Evolutionary conservation across 2,329 filamentous ascomycete genomes (phyloP).

Genomic region (Epichloe coenophiala): DNA sequence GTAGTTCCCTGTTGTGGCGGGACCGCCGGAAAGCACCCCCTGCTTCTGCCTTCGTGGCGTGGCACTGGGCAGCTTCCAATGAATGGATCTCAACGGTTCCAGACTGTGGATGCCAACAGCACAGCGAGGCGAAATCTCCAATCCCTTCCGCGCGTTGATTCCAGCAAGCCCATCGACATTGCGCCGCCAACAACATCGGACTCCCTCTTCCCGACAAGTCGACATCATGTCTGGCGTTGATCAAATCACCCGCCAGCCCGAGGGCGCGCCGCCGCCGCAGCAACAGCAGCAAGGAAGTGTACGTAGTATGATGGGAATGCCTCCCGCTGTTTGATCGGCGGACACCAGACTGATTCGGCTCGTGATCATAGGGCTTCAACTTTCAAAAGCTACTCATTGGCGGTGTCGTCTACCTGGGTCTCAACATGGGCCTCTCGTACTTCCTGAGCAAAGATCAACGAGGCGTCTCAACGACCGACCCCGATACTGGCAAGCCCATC

Average conservation of each 20-base stretch:
- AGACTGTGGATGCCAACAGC: not conserved
- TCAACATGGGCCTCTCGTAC: constrained; percentile 45
- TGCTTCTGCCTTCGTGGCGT: no score
- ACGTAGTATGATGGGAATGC: not conserved
- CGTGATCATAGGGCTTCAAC: constrained; percentile 18
- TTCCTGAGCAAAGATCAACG: constrained; percentile 34
- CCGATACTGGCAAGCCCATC: constrained; percentile 35
- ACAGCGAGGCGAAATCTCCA: not conserved
- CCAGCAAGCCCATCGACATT: not conserved
- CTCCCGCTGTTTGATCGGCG: not conserved
- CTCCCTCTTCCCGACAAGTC: not conserved
- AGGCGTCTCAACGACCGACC: constrained; percentile 34
- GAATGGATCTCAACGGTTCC: no score
- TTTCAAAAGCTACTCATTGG: constrained; percentile 37
- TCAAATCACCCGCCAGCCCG: constrained; percentile 7
- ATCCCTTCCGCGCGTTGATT: not conserved
- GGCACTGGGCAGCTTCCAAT: no score
- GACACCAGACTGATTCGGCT: not conserved
- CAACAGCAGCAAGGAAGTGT: constrained; percentile 13
- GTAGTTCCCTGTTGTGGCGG: not conserved
- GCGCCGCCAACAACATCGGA: not conserved
- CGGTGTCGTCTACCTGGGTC: constrained; percentile 41
- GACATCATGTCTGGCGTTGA: constrained; percentile 1
- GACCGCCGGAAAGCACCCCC: not conserved
- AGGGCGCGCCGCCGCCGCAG: constrained; percentile 9